Percentiles rank a stretch among this genome's conserved stretches.
Evolutionary conservation across 1,284 basidiomycete genomes (phyloP).

Genomic region (Trametes versicolor): DNA sequence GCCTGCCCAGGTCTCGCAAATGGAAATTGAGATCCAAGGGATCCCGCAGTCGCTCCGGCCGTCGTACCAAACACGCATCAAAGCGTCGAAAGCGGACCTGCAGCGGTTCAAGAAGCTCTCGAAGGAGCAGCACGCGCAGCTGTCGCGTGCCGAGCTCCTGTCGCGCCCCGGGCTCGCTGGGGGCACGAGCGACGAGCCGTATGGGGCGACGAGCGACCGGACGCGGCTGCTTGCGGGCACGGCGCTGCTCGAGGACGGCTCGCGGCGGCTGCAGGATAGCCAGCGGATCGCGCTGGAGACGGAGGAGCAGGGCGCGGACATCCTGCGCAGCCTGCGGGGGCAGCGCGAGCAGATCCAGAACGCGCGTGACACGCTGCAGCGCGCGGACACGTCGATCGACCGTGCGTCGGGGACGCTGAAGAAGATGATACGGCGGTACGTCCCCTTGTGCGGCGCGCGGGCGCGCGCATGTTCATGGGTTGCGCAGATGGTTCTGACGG

Average conservation of each 20-base stretch:
- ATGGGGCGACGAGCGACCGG: conserved; percentile 71
- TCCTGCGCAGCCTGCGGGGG: conserved; percentile 84
- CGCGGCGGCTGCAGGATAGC: conserved; percentile 86
- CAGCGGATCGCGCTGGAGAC: conserved; percentile 96
- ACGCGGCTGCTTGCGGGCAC: conserved; percentile 84
- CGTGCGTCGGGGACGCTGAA: conserved; percentile 78
- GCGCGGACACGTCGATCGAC: conserved; percentile 78
- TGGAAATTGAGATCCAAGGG: conserved; percentile 99
- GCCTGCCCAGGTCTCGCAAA: conserved; percentile 87
- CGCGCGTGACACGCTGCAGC: conserved; percentile 85
- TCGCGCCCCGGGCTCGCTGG: conserved; percentile 48
- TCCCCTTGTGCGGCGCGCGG: conserved; percentile 4
- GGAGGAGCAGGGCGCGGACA: conserved; percentile 94
- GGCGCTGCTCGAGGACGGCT: conserved; percentile 78
- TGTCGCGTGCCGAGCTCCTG: conserved; percentile 70
- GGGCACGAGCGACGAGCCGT: conserved; percentile 80
- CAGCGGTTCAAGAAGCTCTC: conserved; percentile 82
- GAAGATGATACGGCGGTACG: conserved; percentile 74
- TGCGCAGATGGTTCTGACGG: conserved; percentile 50
- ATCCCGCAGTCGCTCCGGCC: conserved; percentile 88
- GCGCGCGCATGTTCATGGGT: conserved; percentile 13
- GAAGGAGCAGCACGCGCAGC: conserved; percentile 68
- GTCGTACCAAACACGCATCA: conserved; percentile 79
- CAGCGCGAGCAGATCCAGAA: conserved; percentile 98
- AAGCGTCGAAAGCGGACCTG: conserved; percentile 77